A percentile compares a stretch with the other conserved stretches of the same genome.
phyloP scores from a whole-genome alignment of 2,329 filamentous ascomycete genomes.

The Diaporthe vexans region DNA sequence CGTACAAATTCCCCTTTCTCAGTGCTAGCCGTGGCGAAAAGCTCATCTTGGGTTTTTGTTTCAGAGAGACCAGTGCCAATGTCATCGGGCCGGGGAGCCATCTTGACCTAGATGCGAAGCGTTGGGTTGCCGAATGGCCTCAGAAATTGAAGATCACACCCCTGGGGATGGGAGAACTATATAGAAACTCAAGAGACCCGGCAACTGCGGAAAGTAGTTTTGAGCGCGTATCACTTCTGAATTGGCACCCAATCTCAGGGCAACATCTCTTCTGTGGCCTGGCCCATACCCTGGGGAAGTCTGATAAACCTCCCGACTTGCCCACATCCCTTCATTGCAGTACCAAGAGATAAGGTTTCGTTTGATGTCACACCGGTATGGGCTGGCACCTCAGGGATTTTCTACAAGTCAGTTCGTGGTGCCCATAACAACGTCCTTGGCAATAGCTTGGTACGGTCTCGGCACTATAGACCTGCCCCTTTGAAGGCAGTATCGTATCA shows the following conservation, averaged over 20 bases:
- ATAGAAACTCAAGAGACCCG: not conserved
- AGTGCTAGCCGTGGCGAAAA: conserved; percentile 10
- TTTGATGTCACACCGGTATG: conserved; percentile 5
- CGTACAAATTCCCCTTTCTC: conserved; percentile 10
- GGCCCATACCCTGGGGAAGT: not conserved
- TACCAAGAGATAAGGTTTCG: conserved; percentile 27
- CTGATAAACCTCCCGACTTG: not conserved
- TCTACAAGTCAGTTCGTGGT: not conserved
- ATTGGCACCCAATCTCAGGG: too few species aligned
- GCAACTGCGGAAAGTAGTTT: not conserved
- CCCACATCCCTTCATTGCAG: not conserved
- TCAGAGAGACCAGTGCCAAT: not conserved
- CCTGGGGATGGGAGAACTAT: not conserved
- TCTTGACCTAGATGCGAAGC: not conserved
- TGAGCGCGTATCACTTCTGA: not conserved
- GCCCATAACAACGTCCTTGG: not conserved
- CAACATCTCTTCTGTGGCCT: not conserved
- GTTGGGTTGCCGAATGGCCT: not conserved
- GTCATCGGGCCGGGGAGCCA: conserved; percentile 8
- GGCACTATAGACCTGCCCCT: conserved; percentile 17
- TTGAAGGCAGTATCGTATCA: not conserved
- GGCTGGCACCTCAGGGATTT: not conserved
- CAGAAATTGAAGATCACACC: too few species aligned
- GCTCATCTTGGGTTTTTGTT: conserved; percentile 1
- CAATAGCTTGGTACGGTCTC: conserved; percentile 10